Base-by-base conservation (phyloP, 2,329 filamentous ascomycete species). In the Setomelanomma holmii region DNA sequence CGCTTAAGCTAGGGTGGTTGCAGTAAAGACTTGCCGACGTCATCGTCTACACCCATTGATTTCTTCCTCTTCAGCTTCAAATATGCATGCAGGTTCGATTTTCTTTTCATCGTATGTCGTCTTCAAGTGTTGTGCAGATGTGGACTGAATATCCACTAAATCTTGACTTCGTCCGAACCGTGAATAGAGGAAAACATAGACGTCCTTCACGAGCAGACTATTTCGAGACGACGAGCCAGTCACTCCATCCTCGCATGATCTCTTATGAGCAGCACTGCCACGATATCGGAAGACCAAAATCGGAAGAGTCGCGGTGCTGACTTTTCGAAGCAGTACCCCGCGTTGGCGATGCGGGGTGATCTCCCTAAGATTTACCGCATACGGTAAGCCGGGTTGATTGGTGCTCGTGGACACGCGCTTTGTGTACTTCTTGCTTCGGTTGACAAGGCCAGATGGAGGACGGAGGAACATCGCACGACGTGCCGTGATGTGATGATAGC, bases 11-110 rank as follows among this genome's bases (percentile, higher is more conserved):
- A 55, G 20, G 20, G 21, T 45, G 16, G 20, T 40, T 55, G 19
- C 16, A 39, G 52, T 33, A 44, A 40, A 39, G 47, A 39, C 2
- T 20, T 50, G 52, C 52, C 52, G 47, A 55, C 47, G 52, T 35
- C 43, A 41, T 45, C 4, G 17, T 7, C 17, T 16, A 24, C 35
- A 14, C n/a, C n/a, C n/a, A n/a, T n/a, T n/a, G n/a, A n/a, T n/a
- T n/a, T n/a, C n/a, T n/a, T n/a, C n/a, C n/a, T n/a, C n/a, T n/a
- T n/a, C n/a, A n/a, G n/a, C n/a, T n/a, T n/a, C n/a, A n/a, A n/a
- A n/a, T n/a, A n/a, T n/a, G n/a, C n/a, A n/a, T n/a, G n/a, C n/a
- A n/a, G n/a, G n/a, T n/a, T n/a, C n/a, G n/a, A n/a, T n/a, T n/a
- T n/a, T n/a, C n/a, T n/a, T n/a, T n/a, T n/a, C n/a, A n/a, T n/a